Conservation (phyloP, 306 rosid genomes). For the Dalbergia oliveri region DNA sequence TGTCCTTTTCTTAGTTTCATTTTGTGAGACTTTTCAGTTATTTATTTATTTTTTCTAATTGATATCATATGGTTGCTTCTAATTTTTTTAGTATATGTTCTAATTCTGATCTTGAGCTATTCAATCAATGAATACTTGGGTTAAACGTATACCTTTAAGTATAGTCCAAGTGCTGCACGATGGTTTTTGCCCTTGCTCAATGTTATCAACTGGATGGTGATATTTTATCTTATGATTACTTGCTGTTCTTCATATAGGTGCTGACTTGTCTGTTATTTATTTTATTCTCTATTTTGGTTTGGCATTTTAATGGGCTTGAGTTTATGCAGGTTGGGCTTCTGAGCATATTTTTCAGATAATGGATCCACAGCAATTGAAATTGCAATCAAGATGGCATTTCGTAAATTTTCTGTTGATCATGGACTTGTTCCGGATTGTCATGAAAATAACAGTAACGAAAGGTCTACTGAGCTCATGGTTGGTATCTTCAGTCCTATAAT, state of each 20-base stretch:
- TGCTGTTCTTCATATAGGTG: slow-evolving; percentile 31
- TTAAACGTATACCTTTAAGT: slow-evolving; percentile 27
- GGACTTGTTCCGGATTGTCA: slow-evolving; percentile 59
- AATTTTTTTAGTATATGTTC: slow-evolving; percentile 28
- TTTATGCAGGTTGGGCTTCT: slow-evolving; percentile 89
- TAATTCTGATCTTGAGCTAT: slow-evolving; percentile 39
- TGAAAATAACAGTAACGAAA: slow-evolving; percentile 55
- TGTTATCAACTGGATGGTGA: slow-evolving; percentile 24
- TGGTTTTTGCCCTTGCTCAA: slow-evolving; percentile 29
- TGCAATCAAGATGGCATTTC: slow-evolving; percentile 98
- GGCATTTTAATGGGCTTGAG: background rate
- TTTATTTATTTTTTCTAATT: background rate
- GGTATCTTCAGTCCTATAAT: slow-evolving; percentile 47
- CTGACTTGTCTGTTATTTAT: background rate
- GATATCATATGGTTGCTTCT: slow-evolving; percentile 15
- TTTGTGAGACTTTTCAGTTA: slow-evolving; percentile 3
- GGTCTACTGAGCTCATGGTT: slow-evolving; percentile 72
- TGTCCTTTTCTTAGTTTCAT: slow-evolving; percentile 22
- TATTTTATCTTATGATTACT: slow-evolving; percentile 27
- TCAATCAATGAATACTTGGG: slow-evolving; percentile 34
- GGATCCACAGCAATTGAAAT: slow-evolving; percentile 98
- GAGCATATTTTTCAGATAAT: slow-evolving; percentile 87
- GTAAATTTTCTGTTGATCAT: slow-evolving; percentile 80
- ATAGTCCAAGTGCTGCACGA: slow-evolving; percentile 29
- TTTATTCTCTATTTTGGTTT: no score